A percentile compares a stretch with the other conserved stretches of the same genome.
Evolutionary conservation across 2,329 filamentous ascomycete genomes (phyloP).

Genomic region (Helotiales sp.): DNA sequence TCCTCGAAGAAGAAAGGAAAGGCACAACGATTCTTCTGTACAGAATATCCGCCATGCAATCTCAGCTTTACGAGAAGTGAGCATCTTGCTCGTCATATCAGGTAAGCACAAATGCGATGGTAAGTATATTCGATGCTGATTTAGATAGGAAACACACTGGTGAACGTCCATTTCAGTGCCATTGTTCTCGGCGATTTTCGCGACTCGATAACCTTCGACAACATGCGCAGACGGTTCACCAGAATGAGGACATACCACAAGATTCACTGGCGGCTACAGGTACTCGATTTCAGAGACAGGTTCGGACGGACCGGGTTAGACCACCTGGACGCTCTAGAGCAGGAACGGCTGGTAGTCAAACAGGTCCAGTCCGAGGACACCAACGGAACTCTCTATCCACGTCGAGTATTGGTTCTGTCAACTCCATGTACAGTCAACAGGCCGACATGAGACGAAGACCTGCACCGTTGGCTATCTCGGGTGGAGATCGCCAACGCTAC

Average conservation of each 20-base stretch:
- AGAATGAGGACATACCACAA: slow-evolving; percentile 93
- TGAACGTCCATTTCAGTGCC: slow-evolving; percentile 94
- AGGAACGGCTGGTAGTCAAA: slow-evolving; percentile 73
- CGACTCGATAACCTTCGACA: slow-evolving; percentile 92
- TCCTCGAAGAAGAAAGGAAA: slow-evolving; percentile 88
- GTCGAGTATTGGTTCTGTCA: slow-evolving; percentile 79
- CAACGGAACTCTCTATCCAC: slow-evolving; percentile 79
- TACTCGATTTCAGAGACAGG: slow-evolving; percentile 88
- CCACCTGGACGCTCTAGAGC: slow-evolving; percentile 74
- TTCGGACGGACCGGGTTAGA: slow-evolving; percentile 81
- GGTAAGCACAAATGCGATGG: slow-evolving; percentile 51
- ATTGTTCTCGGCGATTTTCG: slow-evolving; percentile 91
- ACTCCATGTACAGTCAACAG: slow-evolving; percentile 49
- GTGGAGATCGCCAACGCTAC: slow-evolving; percentile 66
- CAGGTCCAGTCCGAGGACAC: slow-evolving; percentile 73
- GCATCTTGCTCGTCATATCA: slow-evolving; percentile 90
- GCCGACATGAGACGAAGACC: slow-evolving; percentile 72
- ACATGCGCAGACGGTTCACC: slow-evolving; percentile 95
- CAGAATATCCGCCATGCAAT: slow-evolving; percentile 89
- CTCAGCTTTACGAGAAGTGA: slow-evolving; percentile 95
- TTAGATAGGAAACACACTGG: slow-evolving; percentile 84
- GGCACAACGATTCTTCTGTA: slow-evolving; percentile 94
- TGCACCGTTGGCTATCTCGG: slow-evolving; percentile 79
- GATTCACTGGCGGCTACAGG: slow-evolving; percentile 92
- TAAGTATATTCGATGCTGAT: slow-evolving; percentile 30